Evolutionary conservation across 768 basidiomycete species (phyloP), one percentile per base, ranked within the genome.

Genomic region (Pisolithus albus): DNA sequence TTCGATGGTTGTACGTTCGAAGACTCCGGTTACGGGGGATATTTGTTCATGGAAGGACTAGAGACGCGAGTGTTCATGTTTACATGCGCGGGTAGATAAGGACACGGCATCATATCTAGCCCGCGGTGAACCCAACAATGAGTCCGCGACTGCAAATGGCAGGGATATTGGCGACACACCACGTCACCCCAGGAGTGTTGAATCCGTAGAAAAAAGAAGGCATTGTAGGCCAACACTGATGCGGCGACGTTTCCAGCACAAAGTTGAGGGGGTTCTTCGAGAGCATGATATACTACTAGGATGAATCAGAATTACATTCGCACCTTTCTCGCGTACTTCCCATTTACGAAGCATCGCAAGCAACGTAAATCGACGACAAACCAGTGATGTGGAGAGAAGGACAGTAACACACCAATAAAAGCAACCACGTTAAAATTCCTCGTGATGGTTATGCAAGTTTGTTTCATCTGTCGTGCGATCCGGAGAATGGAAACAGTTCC

Each of bases 321-420:
- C 21, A 23, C 21, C 21, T 23, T 23, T 18, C 67, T 66, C 69
- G 50, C 81, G 75, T 61, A 93, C 62, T 61, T 84, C 73, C 32
- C 32, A 23, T 11, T 10, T 34, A 34, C 32, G 32, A 34, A 34
- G 7, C 4, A 42, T 30, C 30, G 10, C 30, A 7, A 30, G 10
- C 30, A 30, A 10, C 10, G 8, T 30, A 9, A 9, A 30, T 30
- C 30, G 10, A 23, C 10, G 5, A 5, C 19, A 5, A 11, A 24
- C 23, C 19, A 8, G 7, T 2, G 18, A 38, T 42, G 51, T 1
- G 23, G 40, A 3, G 32, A 18, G 34, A 23, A 45, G 73, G 86
- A 64, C 63, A 90, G 89, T 72, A 15, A 92, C 84, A 64, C 92
- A 93, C 92, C 92, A 1, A 91, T 85, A 59, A 95, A 95, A 46